Percentiles rank a stretch among this genome's conserved stretches.
Conservation (phyloP, 2,329 filamentous ascomycete species). For the Nothomitra cinnamomea region DNA sequence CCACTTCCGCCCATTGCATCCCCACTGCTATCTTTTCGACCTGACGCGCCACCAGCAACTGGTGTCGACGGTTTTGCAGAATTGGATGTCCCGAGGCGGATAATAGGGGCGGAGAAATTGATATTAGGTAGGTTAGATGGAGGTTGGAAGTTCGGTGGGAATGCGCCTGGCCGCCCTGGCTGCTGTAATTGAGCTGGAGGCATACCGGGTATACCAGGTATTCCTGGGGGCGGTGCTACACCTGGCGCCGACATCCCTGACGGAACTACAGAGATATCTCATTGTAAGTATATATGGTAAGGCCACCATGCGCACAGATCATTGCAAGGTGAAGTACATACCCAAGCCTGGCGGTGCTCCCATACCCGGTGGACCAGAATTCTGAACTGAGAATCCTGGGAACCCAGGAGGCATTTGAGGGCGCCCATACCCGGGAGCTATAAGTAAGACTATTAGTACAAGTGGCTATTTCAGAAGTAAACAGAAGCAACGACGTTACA, state of each 20-base stretch:
- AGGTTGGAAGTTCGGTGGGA: constrained; percentile 72
- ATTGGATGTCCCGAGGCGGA: constrained; percentile 67
- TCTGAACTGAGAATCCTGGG: constrained; percentile 47
- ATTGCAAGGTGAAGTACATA: constrained; percentile 26
- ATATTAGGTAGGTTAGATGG: constrained; percentile 90
- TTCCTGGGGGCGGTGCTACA: constrained; percentile 59
- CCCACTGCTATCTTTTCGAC: constrained; percentile 30
- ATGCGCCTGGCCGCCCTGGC: constrained; percentile 62
- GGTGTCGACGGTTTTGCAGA: constrained; percentile 40
- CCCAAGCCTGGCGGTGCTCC: constrained; percentile 69
- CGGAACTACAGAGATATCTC: neutral
- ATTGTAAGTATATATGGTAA: neutral
- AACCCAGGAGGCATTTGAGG: constrained; percentile 43
- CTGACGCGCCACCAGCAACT: constrained; percentile 25
- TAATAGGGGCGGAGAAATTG: constrained; percentile 94
- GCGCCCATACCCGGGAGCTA: constrained; percentile 46
- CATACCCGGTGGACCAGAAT: constrained; percentile 44
- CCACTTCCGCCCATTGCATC: constrained; percentile 20
- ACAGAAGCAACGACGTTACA: too few relatives aligned
- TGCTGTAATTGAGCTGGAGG: constrained; percentile 57
- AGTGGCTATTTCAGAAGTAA: too few relatives aligned
- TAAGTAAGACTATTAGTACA: neutral
- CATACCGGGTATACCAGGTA: constrained; percentile 62
- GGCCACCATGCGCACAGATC: neutral
- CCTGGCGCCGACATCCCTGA: constrained; percentile 2